These are phyloP conservation scores for Diaporthe ilicicola DNA, from an alignment of 2,329 filamentous ascomycete genomes.

Conservation along the genomic window DNA sequence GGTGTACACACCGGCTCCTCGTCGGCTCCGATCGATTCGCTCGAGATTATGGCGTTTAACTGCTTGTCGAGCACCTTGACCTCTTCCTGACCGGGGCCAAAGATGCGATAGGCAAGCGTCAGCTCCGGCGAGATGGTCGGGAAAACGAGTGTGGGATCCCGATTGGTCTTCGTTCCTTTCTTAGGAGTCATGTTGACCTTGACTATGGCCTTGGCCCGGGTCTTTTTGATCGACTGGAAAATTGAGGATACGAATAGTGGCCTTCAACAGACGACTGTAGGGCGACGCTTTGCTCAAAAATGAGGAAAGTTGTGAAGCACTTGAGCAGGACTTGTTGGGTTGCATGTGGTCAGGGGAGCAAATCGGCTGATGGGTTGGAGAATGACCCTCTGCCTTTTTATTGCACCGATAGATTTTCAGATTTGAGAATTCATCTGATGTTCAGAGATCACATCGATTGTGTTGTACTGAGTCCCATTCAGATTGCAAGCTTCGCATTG, in stretches of 20 bases:
- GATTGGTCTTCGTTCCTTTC: neutral
- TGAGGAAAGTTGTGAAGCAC: neutral
- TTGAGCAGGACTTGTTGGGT: no score
- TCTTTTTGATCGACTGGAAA: neutral
- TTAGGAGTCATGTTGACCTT: neutral
- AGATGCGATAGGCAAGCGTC: conserved; percentile 27
- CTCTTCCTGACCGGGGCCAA: conserved; percentile 10
- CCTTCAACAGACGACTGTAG: neutral
- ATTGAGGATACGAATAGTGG: neutral
- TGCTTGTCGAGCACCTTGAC: neutral
- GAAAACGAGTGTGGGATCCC: neutral
- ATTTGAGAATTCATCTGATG: no score
- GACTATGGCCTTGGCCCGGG: neutral
- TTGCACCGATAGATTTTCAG: no score
- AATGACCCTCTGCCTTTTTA: no score
- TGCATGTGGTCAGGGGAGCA: no score
- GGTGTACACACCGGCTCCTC: neutral
- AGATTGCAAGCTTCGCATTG: no score
- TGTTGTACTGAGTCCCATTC: no score
- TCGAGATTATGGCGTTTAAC: neutral
- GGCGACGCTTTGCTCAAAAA: neutral
- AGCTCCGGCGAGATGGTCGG: conserved; percentile 9
- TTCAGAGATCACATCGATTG: no score
- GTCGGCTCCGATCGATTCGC: neutral
- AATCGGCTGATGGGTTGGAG: no score